A percentile compares a stretch with the other conserved stretches of the same genome.
phyloP scores from a whole-genome alignment of 306 rosid genomes.

The Begonia fuchsioides region DNA sequence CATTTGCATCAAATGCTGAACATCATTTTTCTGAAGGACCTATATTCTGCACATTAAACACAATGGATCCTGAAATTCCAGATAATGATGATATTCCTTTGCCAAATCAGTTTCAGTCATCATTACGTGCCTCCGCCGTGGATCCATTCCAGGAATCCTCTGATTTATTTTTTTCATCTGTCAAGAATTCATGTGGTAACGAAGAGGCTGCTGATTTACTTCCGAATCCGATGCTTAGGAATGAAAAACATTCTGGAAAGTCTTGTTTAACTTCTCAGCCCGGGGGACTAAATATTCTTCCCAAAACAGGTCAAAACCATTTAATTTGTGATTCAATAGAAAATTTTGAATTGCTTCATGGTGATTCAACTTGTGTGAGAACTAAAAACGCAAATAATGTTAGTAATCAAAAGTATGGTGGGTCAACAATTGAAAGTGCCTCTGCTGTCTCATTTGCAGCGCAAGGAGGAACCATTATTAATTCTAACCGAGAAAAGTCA shows the following conservation, averaged over 20 bases:
- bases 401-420: constrained; percentile 20
- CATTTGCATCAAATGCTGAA: constrained; percentile 30
- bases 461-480: constrained; percentile 28
- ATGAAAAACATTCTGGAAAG: constrained; percentile 28
- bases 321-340: constrained; percentile 23
- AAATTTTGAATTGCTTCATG: constrained; percentile 23
- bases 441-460: constrained; percentile 17
- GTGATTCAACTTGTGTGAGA: constrained; percentile 17
- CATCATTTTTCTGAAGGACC: constrained; percentile 43
- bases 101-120: constrained; percentile 26
- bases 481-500: constrained; percentile 26
- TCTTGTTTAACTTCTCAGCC: constrained; percentile 27
- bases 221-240: constrained; percentile 25
- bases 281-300: constrained; percentile 21
- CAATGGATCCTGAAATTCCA: constrained; percentile 72
- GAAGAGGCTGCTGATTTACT: constrained; percentile 25
- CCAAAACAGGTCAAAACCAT: constrained; percentile 18
- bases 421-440: constrained; percentile 19
- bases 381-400: constrained; percentile 24
- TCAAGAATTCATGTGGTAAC: constrained; percentile 21
- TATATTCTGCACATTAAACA: constrained; percentile 40
- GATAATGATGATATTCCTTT: constrained; percentile 65
- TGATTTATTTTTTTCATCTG: constrained; percentile 25
- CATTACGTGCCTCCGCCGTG: constrained; percentile 16
- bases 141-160: constrained; percentile 16